These are phyloP conservation scores for Emmonsia crescens DNA, from an alignment of 2,329 filamentous ascomycete species.

Conservation along the genomic window DNA sequence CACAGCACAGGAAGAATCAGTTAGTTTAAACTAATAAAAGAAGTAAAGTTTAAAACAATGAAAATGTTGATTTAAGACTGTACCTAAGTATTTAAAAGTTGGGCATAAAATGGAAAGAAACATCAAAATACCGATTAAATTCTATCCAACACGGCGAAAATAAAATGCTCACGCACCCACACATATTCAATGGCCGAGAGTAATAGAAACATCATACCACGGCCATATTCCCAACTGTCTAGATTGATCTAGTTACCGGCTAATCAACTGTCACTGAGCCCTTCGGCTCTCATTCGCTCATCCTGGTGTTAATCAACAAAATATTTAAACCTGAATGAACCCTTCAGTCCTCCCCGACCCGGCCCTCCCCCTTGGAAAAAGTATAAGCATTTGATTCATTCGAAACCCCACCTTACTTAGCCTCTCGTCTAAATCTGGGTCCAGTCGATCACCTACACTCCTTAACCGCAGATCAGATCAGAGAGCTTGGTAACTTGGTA, in stretches of 20 bases:
- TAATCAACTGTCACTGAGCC: not conserved
- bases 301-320: not conserved
- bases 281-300: not conserved
- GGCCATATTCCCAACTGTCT: not conserved
- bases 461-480: not conserved
- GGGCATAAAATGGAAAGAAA: not conserved
- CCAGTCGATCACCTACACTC: not conserved
- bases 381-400: not conserved
- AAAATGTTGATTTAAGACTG: not conserved
- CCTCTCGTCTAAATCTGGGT: not conserved
- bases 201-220: not conserved
- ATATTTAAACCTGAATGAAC: not conserved
- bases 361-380: not conserved
- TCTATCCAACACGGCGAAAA: no score
- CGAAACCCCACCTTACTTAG: not conserved
- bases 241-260: no score
- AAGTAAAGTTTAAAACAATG: not conserved
- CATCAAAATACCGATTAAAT: not conserved
- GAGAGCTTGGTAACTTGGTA: not conserved
- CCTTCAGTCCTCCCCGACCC: not conserved
- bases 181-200: not conserved
- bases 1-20: not conserved
- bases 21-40: not conserved
- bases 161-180: not conserved
- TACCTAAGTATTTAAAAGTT: not conserved